Evolutionary conservation across 192 early-diverging fungal species (phyloP), one percentile per base, ranked within the genome.

Genomic region (Funneliformis geosporum): DNA sequence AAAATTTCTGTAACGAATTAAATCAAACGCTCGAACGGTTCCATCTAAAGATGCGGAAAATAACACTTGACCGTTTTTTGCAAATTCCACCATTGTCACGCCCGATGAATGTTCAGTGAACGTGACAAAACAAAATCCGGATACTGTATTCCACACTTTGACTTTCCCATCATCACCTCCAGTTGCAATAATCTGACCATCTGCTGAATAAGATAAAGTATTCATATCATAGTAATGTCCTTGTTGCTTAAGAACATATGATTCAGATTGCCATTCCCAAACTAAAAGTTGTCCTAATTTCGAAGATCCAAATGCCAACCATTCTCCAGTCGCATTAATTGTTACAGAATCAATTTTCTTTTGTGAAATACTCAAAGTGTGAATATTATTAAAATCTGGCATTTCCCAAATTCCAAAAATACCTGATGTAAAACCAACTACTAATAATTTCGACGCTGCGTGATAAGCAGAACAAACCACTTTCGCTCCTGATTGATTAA

Each of bases 231-330:
- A 94, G 61, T 91, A 94, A 77, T 99, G 98, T 10, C 97, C 98
- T 85, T 99, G 98, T 84, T 99, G 98, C 84, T 99, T 99, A 62
- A 99, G 87, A 55, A 99, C 94, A 81, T 99, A 99, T 1, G 97
- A 94, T 82, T 99, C 98, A 64, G 96, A 98, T 86, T 98, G 95
- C 98, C 98, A 99, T 84, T 99, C 98, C 98, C 98, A 99, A 16
- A 99, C 97, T 46, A 99, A 85, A 60, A 99, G 91, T 86, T 99
- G 98, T 8, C 97, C 97, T 12, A 98, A 89, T 80, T 88, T 89
- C 28, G 95, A 89, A 47, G 92, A 95, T 33, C 97, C 98, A 85
- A 99, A 96, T 1, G 96, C 97, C 40, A 99, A 85, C 98, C 98
- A 99, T 84, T 99, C 98, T 66, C 97, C 97, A 0, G 94, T 88